A percentile compares a stretch with the other conserved stretches of the same genome.
phyloP scores from a whole-genome alignment of 177 flowering plant genomes.

The Telopea speciosissima region DNA sequence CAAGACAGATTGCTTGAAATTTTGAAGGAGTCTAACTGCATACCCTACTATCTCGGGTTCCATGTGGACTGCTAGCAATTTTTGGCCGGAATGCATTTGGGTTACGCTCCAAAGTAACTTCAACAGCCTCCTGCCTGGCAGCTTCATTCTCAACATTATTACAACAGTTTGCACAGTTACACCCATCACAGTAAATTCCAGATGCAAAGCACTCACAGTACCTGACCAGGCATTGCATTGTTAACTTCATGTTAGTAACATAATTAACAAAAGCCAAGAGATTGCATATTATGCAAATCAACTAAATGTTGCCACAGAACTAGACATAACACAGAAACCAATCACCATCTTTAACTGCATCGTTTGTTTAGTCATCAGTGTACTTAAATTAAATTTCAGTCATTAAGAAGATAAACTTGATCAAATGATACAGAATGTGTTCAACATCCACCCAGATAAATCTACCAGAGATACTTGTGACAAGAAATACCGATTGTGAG shows the following conservation, averaged over 20 bases:
- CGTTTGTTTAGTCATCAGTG: neutral
- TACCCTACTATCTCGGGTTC: conserved; percentile 44
- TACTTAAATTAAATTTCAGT: neutral
- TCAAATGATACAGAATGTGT: neutral
- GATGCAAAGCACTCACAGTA: conserved; percentile 99
- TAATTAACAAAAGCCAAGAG: neutral
- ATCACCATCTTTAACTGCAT: neutral
- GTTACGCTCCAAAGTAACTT: conserved; percentile 90
- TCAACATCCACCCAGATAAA: neutral
- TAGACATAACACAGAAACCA: neutral
- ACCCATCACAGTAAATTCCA: conserved; percentile 93
- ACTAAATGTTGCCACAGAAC: neutral
- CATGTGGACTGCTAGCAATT: conserved; percentile 96
- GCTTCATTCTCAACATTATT: conserved; percentile 69
- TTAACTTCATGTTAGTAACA: conserved; percentile 3
- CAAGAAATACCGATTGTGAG: neutral
- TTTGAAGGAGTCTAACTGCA: neutral
- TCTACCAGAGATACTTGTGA: neutral
- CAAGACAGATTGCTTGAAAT: neutral
- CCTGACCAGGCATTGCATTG: conserved; percentile 37
- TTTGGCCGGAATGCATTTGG: conserved; percentile 98
- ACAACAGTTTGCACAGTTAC: conserved; percentile 85
- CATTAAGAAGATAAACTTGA: neutral
- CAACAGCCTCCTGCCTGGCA: conserved; percentile 76
- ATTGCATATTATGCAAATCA: conserved; percentile 7